phyloP scores from a whole-genome alignment of 805 yeast species.

The Saccharomycopsis guyanensis region DNA sequence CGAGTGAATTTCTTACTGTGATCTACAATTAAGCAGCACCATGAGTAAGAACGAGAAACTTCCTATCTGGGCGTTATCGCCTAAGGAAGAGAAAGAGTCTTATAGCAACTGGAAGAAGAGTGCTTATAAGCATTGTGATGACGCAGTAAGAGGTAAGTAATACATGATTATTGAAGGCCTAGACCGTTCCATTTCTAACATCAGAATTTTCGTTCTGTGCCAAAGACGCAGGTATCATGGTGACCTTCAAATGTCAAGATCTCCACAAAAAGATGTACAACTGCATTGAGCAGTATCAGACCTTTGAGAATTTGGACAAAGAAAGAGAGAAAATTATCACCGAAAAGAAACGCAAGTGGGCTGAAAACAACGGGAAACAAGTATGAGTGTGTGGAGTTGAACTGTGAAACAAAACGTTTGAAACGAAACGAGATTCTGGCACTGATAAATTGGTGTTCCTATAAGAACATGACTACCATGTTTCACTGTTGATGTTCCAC shows the following conservation, averaged over 20 bases:
- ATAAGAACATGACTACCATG: too few relatives aligned
- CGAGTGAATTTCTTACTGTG: neutral
- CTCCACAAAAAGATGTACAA: slow-evolving; percentile 49
- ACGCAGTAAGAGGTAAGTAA: slow-evolving; percentile 55
- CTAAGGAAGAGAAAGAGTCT: slow-evolving; percentile 67
- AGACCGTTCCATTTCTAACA: slow-evolving; percentile 31
- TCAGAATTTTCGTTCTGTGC: slow-evolving; percentile 59
- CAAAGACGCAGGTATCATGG: slow-evolving; percentile 51
- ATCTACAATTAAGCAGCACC: too few relatives aligned
- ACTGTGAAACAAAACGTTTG: too few relatives aligned
- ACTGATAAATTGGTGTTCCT: too few relatives aligned
- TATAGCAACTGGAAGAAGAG: slow-evolving; percentile 61
- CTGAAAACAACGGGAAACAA: neutral
- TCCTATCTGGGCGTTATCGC: slow-evolving; percentile 72
- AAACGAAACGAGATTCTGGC: too few relatives aligned
- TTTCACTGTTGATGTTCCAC: too few relatives aligned
- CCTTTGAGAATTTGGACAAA: slow-evolving; percentile 55
- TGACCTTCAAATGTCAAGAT: slow-evolving; percentile 57
- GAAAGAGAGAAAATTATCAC: slow-evolving; percentile 59
- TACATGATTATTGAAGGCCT: slow-evolving; percentile 67
- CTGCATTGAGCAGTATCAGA: slow-evolving; percentile 57
- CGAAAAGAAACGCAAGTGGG: slow-evolving; percentile 39
- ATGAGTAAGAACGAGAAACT: slow-evolving; percentile 24
- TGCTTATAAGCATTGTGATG: slow-evolving; percentile 62
- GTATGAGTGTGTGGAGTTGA: neutral